Evolutionary conservation across 176 grass and related monocot species (phyloP).

Genomic region (Cenchrus purpureus): DNA sequence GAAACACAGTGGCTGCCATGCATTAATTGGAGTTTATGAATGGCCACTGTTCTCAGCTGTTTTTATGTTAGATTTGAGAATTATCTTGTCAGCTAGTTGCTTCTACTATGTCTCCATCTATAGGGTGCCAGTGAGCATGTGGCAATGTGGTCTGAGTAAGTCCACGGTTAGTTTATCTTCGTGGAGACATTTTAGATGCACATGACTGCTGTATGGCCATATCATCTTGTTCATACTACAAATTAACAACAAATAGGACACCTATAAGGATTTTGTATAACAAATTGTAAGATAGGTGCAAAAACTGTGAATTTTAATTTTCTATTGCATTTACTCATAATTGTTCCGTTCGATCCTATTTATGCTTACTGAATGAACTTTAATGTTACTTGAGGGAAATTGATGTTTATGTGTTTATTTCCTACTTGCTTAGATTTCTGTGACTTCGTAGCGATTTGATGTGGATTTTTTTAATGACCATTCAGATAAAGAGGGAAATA

Average conservation of each 20-base stretch:
- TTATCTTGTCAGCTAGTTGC: background rate
- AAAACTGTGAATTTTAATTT: background rate
- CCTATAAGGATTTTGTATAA: background rate
- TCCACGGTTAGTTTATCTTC: background rate
- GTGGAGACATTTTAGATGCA: background rate
- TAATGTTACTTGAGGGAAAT: background rate
- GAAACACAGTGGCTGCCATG: background rate
- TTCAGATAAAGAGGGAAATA: constrained; percentile 98
- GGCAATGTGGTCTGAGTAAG: background rate
- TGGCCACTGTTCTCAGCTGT: background rate
- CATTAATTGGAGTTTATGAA: background rate
- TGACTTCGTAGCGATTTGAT: constrained; percentile 15
- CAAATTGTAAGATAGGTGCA: background rate
- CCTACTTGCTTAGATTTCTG: constrained; percentile 18
- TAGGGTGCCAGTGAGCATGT: background rate
- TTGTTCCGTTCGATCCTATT: constrained; percentile 12
- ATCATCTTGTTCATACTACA: background rate
- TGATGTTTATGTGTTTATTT: constrained; percentile 5
- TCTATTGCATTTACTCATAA: background rate
- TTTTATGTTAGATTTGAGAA: background rate
- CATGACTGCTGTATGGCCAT: background rate
- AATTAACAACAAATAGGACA: constrained; percentile 8
- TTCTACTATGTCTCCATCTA: constrained; percentile 9
- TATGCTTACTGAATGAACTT: background rate
- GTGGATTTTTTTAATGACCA: constrained; percentile 24